Evolutionary conservation across 1,284 basidiomycete genomes (phyloP).

Genomic region (Moniliophthora roreri): DNA sequence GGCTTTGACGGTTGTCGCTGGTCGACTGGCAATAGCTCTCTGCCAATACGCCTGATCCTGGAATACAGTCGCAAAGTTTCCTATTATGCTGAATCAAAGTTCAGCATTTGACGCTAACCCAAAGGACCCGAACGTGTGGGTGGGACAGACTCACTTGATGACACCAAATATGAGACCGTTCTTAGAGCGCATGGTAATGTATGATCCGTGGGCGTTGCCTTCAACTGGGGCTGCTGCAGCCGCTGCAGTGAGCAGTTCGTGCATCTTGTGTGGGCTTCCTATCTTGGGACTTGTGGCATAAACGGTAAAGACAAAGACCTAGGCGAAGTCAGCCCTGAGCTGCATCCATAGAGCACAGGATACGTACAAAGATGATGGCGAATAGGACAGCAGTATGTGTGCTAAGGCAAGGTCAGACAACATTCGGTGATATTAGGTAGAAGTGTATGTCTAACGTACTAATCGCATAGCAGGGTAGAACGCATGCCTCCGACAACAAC

Average conservation of each 20-base stretch:
- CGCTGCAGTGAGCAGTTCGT: conserved; percentile 57
- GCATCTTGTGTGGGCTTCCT: conserved; percentile 57
- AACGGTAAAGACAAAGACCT: conserved; percentile 57
- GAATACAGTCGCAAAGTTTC: conserved; percentile 54
- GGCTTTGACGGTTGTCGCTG: conserved; percentile 83
- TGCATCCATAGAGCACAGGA: conserved; percentile 41
- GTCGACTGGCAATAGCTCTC: conserved; percentile 84
- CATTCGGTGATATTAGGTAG: conserved; percentile 24
- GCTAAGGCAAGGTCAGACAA: conserved; percentile 33
- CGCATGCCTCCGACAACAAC: conserved; percentile 66
- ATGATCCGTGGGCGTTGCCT: conserved; percentile 70
- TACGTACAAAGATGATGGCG: conserved; percentile 70
- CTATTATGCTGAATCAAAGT: too few species aligned
- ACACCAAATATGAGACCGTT: conserved; percentile 87
- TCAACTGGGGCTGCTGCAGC: conserved; percentile 48
- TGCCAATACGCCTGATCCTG: conserved; percentile 71
- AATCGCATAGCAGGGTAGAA: conserved; percentile 58
- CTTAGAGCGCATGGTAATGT: conserved; percentile 79
- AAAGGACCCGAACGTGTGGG: too few species aligned
- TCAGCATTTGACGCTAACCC: too few species aligned
- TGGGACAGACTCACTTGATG: too few species aligned
- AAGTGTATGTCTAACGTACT: conserved; percentile 40
- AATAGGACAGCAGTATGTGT: conserved; percentile 83
- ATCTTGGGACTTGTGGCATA: conserved; percentile 73
- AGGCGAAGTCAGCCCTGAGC: neutral